These are phyloP conservation scores for Daldinia sp. DNA, from an alignment of 2,329 filamentous ascomycete genomes.

Conservation along the genomic window DNA sequence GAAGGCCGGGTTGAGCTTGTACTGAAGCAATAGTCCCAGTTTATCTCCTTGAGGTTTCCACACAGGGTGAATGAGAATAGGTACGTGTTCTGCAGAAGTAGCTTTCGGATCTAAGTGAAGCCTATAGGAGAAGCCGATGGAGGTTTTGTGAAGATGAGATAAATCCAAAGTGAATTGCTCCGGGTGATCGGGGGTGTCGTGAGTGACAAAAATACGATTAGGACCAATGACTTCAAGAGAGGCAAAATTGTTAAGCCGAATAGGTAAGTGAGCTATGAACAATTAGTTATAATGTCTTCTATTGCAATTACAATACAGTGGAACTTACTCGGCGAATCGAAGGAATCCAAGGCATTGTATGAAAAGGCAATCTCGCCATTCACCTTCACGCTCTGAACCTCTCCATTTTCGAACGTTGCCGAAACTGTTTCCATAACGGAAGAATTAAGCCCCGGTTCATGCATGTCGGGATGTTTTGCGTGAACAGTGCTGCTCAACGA, in stretches of 20 bases:
- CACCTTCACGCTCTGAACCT: slow-evolving; percentile 75
- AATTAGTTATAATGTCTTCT: slow-evolving; percentile 33
- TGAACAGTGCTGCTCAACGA: slow-evolving; percentile 75
- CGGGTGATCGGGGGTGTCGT: slow-evolving; percentile 67
- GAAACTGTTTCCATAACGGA: slow-evolving; percentile 94
- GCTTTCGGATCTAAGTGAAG: slow-evolving; percentile 71
- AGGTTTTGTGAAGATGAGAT: slow-evolving; percentile 74
- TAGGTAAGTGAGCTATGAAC: slow-evolving; percentile 64
- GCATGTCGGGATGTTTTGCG: slow-evolving; percentile 83
- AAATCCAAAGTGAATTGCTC: slow-evolving; percentile 85
- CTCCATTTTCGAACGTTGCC: slow-evolving; percentile 79
- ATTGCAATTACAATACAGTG: slow-evolving; percentile 17
- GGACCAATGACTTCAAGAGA: slow-evolving; percentile 91
- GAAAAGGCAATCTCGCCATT: slow-evolving; percentile 89
- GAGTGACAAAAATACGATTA: slow-evolving; percentile 88
- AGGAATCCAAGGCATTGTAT: slow-evolving; percentile 69
- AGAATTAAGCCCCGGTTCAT: slow-evolving; percentile 80
- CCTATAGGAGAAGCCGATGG: slow-evolving; percentile 92
- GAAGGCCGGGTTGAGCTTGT: slow-evolving; percentile 79
- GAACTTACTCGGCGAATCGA: slow-evolving; percentile 59
- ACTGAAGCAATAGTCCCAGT: slow-evolving; percentile 85
- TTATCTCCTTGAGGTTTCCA: slow-evolving; percentile 90
- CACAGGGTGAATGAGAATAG: slow-evolving; percentile 74
- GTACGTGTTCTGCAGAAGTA: slow-evolving; percentile 66
- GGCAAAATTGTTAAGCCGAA: slow-evolving; percentile 87